Base-by-base conservation (phyloP, 2,329 filamentous ascomycete genomes). In the Tolypocladium capitatum region DNA sequence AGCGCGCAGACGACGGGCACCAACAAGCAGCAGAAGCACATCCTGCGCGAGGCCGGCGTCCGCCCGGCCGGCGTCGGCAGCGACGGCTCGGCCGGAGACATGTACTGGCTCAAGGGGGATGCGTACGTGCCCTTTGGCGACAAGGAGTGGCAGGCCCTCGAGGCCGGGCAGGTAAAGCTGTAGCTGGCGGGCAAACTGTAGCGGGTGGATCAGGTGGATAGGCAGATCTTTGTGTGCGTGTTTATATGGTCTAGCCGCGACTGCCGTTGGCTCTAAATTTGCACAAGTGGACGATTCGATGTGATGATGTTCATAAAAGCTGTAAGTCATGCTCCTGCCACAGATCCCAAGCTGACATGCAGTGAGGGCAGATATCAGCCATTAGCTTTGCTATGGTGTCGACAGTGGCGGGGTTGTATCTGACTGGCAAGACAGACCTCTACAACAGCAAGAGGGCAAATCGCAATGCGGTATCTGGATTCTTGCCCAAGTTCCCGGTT, bases 21-120 rank as follows among this genome's bases (percentile, higher is more conserved):
- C 43, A 85, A 88, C 58, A 95, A 95, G 72, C 86, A 94, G 68
- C 84, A 90, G 66, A 95, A 95, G 65, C 78, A 84, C 52, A 65
- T 70, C 0, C 62, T 94, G 53, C 72, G 86, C n/a, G 70, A 73
- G 2, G 76, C 90, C 52, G 88, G 89, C 1, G 85, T 91, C 0
- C 77, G 86, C 56, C 84, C 83, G 0, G 64, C 58, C 20, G 18
- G 20, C 16, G 14, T 33, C 10, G 9, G 20, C 38, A 36, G 11
- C 4, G 30, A 48, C 8, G 46, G 51, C 1, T 48, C 46, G 11
- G 50, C 51, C 1, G 76, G 76, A 56, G 68, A 74, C 1, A 62
- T 84, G 42, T 83, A 69, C 56, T 91, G 85, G 83, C 67, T 89
- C 16, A 75, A 72, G 55, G 74, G 71, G 0, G 76, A 76, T 24